Evolutionary conservation across 1,284 basidiomycete genomes (phyloP), one percentile per base, ranked within the genome.

Genomic region (Sporisorium iseilematis-ciliati): DNA sequence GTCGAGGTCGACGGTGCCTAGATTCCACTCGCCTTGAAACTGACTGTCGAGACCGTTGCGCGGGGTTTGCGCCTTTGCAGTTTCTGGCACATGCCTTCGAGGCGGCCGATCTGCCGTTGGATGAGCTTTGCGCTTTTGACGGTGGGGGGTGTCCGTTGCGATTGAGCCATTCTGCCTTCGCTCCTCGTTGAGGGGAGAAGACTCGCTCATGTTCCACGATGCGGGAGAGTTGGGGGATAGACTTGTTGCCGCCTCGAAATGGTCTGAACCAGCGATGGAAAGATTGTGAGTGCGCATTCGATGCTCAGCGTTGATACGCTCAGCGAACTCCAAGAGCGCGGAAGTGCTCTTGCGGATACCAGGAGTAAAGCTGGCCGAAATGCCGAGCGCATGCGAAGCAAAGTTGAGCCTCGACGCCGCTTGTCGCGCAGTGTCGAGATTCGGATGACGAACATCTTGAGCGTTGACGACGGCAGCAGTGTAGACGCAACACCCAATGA

Each of bases 331-430:
- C 8, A 53, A 23, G 3, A 53, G 35, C 20, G 51, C 51, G 3
- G 51, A 53, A 6, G 51, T 53, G 25, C 51, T 53, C 35, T 53
- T 53, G 12, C 38, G 51, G 26, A 53, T 53, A 7, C 38, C 51
- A 26, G 51, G 51, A 6, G 51, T 53, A 38, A 53, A 53, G 35
- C 51, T 53, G 3, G 51, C 51, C 38, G 51, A 53, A 14, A 53
- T 26, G 25, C 38, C 38, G 8, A 53, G 23, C 21, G 51, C 51
- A 23, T 41, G 23, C 2, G 51, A 25, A 16, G 51, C 20, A 53
- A 41, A 53, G 38, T 53, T 53, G 51, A 53, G 51, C 23, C 51
- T 40, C 1, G 51, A 41, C 1, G 51, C 51, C 10, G 51, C 51
- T 26, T 41, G 35, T 16, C 51, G 51, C 5, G 51, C 51, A 1